Conservation (phyloP, 2,329 filamentous ascomycete genomes). For the Ophiostoma australiae region DNA sequence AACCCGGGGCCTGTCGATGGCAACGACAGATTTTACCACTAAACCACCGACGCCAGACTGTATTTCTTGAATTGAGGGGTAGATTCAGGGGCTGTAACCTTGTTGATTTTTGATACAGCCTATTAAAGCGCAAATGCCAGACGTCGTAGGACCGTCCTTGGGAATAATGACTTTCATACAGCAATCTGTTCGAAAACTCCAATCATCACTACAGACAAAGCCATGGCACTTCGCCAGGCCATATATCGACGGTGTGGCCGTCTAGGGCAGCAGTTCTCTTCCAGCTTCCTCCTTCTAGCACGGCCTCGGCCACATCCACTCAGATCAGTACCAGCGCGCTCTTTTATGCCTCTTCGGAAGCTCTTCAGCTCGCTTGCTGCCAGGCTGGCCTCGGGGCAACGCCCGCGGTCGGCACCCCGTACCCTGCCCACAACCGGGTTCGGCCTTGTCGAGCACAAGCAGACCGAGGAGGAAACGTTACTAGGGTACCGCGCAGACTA, state of each 20-base stretch:
- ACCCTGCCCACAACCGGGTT: slow-evolving; percentile 1
- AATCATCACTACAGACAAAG: no score
- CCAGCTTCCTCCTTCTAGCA: neutral
- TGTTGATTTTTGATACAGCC: no score
- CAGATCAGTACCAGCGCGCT: neutral
- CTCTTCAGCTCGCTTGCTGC: neutral
- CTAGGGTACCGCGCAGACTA: neutral
- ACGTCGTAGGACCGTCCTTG: no score
- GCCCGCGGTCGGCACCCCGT: neutral
- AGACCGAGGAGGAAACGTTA: slow-evolving; percentile 7
- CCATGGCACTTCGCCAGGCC: neutral
- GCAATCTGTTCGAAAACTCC: no score
- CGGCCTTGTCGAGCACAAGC: neutral
- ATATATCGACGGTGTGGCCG: neutral
- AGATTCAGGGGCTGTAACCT: no score
- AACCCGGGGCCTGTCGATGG: slow-evolving; percentile 9
- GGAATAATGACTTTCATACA: no score
- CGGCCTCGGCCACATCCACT: neutral
- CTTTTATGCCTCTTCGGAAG: no score
- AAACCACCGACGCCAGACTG: neutral
- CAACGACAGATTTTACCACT: slow-evolving; percentile 11
- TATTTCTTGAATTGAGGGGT: no score
- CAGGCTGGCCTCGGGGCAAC: neutral
- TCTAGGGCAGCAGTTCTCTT: neutral
- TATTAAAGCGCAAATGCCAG: no score